phyloP scores from a whole-genome alignment of 108 stramenopile species.

The Conticribra weissflogii region DNA sequence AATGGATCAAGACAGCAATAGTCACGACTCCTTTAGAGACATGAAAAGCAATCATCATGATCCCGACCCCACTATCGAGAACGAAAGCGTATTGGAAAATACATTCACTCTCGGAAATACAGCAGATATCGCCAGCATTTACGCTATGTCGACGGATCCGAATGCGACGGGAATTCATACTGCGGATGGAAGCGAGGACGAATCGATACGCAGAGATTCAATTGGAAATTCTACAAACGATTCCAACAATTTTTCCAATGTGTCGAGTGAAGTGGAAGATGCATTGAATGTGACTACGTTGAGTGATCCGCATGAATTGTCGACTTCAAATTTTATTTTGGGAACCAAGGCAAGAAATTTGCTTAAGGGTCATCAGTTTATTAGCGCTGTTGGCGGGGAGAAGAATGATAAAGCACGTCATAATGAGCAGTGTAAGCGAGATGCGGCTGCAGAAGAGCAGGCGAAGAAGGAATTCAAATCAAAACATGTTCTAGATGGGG shows the following conservation, averaged over 20 bases:
- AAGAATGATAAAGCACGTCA: no score
- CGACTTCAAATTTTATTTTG: constrained; percentile 75
- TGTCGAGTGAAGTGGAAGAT: constrained; percentile 4
- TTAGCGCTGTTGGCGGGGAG: constrained; percentile 14
- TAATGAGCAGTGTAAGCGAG: no score
- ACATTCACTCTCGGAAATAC: constrained; percentile 41
- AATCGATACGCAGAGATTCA: background rate
- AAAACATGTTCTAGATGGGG: no score
- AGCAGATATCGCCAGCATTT: constrained; percentile 29
- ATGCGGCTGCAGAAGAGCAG: no score
- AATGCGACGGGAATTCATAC: constrained; percentile 14
- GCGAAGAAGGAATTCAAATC: no score
- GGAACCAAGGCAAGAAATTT: constrained; percentile 33
- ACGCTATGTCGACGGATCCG: constrained; percentile 18
- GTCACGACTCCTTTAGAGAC: background rate
- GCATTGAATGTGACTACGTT: constrained; percentile 35
- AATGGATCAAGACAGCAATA: background rate
- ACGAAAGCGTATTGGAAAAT: constrained; percentile 13
- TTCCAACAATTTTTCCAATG: background rate
- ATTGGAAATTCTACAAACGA: background rate
- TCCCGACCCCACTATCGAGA: background rate
- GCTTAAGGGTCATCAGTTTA: constrained; percentile 35
- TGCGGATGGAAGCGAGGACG: constrained; percentile 5
- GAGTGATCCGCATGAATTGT: constrained; percentile 84
- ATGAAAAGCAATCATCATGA: background rate